Evolutionary conservation across 208 protist species (phyloP).

Genomic region (Leishmania gerbilli): DNA sequence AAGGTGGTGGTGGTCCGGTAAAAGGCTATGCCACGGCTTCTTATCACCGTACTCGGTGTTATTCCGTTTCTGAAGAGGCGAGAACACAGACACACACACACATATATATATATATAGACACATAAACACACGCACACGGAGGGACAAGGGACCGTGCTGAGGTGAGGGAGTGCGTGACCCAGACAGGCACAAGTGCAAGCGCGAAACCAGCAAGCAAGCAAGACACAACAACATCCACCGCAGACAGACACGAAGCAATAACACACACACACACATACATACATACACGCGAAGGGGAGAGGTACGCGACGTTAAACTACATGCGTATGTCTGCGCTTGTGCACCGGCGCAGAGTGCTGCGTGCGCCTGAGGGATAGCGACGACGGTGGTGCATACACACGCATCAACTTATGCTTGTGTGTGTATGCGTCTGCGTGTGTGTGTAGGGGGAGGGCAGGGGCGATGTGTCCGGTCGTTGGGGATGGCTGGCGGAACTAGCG

Average conservation of each 20-base stretch:
- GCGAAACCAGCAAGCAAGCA: no score
- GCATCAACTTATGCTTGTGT: not conserved
- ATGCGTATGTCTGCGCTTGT: not conserved
- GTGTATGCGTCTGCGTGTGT: not conserved
- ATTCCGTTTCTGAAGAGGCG: not conserved
- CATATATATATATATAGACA: not conserved
- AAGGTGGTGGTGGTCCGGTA: not conserved
- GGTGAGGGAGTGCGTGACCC: no score
- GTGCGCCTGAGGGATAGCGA: no score
- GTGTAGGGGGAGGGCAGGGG: no score
- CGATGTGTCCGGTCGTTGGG: not conserved
- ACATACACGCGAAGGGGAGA: not conserved
- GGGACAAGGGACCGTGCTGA: not conserved
- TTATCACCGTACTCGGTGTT: not conserved
- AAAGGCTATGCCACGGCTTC: not conserved
- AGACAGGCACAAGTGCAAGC: no score
- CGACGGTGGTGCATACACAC: no score
- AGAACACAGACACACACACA: not conserved
- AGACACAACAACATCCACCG: not conserved
- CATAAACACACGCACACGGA: not conserved
- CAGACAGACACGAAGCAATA: not conserved
- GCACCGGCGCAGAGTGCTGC: not conserved
- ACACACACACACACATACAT: not conserved
- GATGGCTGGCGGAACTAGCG: not conserved
- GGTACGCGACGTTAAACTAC: no score